Conservation (phyloP, 352 stramenopile genomes). For the Pythium monospermum region DNA sequence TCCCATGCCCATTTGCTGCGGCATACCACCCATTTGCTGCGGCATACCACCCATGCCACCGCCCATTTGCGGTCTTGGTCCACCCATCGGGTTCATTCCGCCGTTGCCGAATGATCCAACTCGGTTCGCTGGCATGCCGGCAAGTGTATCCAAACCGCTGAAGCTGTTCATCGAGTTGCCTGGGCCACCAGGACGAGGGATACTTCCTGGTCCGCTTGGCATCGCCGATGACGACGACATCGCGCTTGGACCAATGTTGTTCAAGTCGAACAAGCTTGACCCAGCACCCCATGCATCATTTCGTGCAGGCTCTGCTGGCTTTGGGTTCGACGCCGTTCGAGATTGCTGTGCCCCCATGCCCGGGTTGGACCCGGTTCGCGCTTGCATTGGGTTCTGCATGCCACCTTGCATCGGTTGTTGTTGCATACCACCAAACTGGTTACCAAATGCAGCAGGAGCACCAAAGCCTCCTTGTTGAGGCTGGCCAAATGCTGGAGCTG, state of each 20-base stretch:
- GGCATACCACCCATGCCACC: slow-evolving; percentile 30
- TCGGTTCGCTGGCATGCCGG: slow-evolving; percentile 63
- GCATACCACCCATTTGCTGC: slow-evolving; percentile 37
- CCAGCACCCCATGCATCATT: slow-evolving; percentile 79
- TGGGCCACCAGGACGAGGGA: slow-evolving; percentile 26
- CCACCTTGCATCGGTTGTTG: slow-evolving; percentile 21
- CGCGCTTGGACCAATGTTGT: slow-evolving; percentile 45
- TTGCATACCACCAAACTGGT: slow-evolving; percentile 20
- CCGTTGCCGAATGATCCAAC: slow-evolving; percentile 35
- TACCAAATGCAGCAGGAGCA: slow-evolving; percentile 13
- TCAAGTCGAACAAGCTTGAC: slow-evolving; percentile 75
- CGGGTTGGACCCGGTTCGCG: slow-evolving; percentile 18
- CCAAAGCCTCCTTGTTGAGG: slow-evolving; percentile 24
- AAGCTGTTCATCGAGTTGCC: slow-evolving; percentile 67
- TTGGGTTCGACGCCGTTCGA: slow-evolving; percentile 50
- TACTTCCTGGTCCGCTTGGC: slow-evolving; percentile 3
- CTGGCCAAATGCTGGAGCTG: slow-evolving; percentile 17
- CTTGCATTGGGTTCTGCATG: slow-evolving; percentile 14
- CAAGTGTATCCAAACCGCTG: slow-evolving; percentile 74
- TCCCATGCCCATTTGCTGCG: slow-evolving; percentile 32
- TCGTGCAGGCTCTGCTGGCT: slow-evolving; percentile 47
- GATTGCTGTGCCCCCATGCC: slow-evolving; percentile 25
- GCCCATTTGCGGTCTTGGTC: slow-evolving; percentile 23
- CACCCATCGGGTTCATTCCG: slow-evolving; percentile 51
- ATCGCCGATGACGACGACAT: slow-evolving; percentile 10